These are phyloP conservation scores for Penicillium atrosanguineum DNA, from an alignment of 495 filamentous ascomycete species.

Conservation along the genomic window DNA sequence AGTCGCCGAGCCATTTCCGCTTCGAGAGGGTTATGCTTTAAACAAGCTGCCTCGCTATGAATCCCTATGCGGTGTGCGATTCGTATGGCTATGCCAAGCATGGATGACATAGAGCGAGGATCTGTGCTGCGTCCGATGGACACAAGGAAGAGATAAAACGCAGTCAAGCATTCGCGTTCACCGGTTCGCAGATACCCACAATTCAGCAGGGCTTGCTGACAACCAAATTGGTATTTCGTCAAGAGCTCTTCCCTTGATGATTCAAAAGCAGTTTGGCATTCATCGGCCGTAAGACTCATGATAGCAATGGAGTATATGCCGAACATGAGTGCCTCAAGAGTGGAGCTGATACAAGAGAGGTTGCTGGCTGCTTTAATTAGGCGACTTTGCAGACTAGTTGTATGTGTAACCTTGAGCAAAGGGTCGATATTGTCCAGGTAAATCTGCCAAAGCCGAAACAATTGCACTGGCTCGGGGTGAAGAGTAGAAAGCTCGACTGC, in stretches of 20 bases:
- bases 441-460: constrained; percentile 48
- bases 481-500: constrained; percentile 43
- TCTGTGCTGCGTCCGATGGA: constrained; percentile 43
- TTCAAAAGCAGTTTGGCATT: constrained; percentile 42
- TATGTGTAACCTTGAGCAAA: constrained; percentile 52
- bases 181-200: constrained; percentile 39
- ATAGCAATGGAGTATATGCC: constrained; percentile 54
- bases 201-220: constrained; percentile 54
- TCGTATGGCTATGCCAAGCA: constrained; percentile 52
- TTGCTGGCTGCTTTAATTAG: constrained; percentile 38
- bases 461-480: constrained; percentile 45
- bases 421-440: constrained; percentile 53
- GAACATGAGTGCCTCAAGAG: constrained; percentile 49
- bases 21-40: constrained; percentile 41
- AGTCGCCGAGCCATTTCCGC: constrained; percentile 58
- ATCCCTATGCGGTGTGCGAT: constrained; percentile 55
- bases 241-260: constrained; percentile 45
- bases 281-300: constrained; percentile 39
- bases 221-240: constrained; percentile 47
- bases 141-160: constrained; percentile 60
- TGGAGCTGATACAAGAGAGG: constrained; percentile 14
- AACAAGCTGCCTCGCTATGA: constrained; percentile 40
- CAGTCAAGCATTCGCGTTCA: constrained; percentile 57
- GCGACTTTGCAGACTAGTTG: constrained; percentile 46
- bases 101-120: constrained; percentile 52